phyloP scores from a whole-genome alignment of 2,329 filamentous ascomycete species.

The Zymoseptoria crescenta region DNA sequence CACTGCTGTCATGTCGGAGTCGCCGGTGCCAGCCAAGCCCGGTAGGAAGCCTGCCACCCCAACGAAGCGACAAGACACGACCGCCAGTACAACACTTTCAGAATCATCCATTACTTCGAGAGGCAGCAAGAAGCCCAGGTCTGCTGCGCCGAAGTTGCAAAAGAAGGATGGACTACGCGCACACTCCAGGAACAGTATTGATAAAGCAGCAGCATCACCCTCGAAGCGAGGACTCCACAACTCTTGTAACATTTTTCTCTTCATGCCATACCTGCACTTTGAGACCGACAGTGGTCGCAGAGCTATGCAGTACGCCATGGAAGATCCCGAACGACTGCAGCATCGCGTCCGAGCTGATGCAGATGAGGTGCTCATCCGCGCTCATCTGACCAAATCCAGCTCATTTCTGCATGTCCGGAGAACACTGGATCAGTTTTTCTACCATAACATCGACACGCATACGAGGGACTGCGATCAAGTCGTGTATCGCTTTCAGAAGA shows the following conservation, averaged over 20 bases:
- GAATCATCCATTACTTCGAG: slow-evolving; percentile 2
- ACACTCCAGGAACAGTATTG: slow-evolving; percentile 4
- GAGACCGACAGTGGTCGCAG: slow-evolving; percentile 44
- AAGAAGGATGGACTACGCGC: slow-evolving; percentile 3
- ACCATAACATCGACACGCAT: slow-evolving; percentile 55
- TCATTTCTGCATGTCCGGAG: slow-evolving; percentile 49
- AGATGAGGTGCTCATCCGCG: slow-evolving; percentile 32
- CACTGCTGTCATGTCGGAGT: background rate
- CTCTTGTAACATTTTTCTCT: slow-evolving; percentile 34
- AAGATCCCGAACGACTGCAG: slow-evolving; percentile 12
- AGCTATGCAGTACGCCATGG: slow-evolving; percentile 51
- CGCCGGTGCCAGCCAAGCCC: background rate
- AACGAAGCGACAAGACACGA: slow-evolving; percentile 13
- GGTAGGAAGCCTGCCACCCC: slow-evolving; percentile 2
- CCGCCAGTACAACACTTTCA: slow-evolving; percentile 11
- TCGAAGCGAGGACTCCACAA: slow-evolving; percentile 2
- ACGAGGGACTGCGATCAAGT: slow-evolving; percentile 56
- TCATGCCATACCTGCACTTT: slow-evolving; percentile 59
- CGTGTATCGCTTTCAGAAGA: slow-evolving; percentile 48
- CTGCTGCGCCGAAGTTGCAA: background rate
- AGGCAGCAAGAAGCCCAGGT: slow-evolving; percentile 2
- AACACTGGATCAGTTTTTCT: slow-evolving; percentile 59
- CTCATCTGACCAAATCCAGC: slow-evolving; percentile 15
- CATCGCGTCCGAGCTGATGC: slow-evolving; percentile 5
- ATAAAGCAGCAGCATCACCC: slow-evolving; percentile 2